Conservation (phyloP, 768 basidiomycete genomes). For the Leccinum variicolor region DNA sequence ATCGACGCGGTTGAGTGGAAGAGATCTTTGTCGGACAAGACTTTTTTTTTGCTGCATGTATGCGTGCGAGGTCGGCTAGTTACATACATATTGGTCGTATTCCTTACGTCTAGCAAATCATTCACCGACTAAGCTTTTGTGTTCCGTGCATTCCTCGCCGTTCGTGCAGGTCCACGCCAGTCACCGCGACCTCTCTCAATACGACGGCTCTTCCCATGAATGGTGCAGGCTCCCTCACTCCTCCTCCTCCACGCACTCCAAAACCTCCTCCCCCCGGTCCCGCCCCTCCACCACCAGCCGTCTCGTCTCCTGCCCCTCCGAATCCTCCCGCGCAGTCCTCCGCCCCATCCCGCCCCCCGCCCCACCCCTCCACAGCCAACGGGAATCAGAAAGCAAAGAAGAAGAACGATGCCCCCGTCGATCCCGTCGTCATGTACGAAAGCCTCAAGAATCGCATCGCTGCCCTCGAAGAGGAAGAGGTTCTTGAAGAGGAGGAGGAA, state of each 20-base stretch:
- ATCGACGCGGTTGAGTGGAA: not conserved
- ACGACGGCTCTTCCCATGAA: conserved; percentile 39
- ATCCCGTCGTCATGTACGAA: conserved; percentile 86
- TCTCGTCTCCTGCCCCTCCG: conserved; percentile 20
- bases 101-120: conserved; percentile 11
- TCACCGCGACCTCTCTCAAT: conserved; percentile 2
- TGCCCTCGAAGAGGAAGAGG: conserved; percentile 84
- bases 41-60: not conserved
- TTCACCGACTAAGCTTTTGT: conserved; percentile 25
- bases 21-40: not conserved
- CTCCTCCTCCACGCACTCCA: conserved; percentile 31
- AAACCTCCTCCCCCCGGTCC: conserved; percentile 58
- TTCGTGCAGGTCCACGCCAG: conserved; percentile 15
- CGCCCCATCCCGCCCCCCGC: conserved; percentile 32
- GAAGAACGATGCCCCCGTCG: conserved; percentile 61
- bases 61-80: not conserved
- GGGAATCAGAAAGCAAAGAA: conserved; percentile 62
- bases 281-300: conserved; percentile 56
- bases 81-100: not conserved
- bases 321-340: conserved; percentile 38
- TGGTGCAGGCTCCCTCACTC: conserved; percentile 36
- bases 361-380: conserved; percentile 27
- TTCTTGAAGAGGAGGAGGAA: conserved; percentile 85
- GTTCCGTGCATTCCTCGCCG: conserved; percentile 31
- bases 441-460: conserved; percentile 86